Evolutionary conservation across 1,284 basidiomycete genomes (phyloP).

Genomic region (Tetrapyrgos nigripes): DNA sequence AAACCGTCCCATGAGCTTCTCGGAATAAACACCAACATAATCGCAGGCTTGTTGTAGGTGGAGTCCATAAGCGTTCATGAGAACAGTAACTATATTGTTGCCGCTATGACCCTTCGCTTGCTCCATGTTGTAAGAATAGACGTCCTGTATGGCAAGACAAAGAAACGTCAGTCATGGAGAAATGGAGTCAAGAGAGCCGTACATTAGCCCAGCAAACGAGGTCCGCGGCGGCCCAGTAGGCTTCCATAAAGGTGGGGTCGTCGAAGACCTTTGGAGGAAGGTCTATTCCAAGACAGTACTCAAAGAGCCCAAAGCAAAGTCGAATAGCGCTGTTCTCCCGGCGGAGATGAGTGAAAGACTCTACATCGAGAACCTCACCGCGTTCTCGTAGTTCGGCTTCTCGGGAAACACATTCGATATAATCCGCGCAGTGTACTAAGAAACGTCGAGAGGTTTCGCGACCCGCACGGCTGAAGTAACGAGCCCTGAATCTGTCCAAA

Average conservation of each 20-base stretch:
- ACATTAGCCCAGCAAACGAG: slow-evolving; percentile 76
- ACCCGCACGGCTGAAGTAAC: slow-evolving; percentile 51
- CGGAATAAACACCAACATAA: slow-evolving; percentile 58
- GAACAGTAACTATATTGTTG: slow-evolving; percentile 72
- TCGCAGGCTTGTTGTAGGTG: slow-evolving; percentile 66
- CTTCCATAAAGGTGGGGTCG: slow-evolving; percentile 56
- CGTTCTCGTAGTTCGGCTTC: slow-evolving; percentile 69
- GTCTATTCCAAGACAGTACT: slow-evolving; percentile 65
- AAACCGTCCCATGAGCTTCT: slow-evolving; percentile 57
- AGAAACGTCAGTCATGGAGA: background rate
- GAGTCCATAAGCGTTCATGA: slow-evolving; percentile 60
- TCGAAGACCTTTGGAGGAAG: slow-evolving; percentile 66
- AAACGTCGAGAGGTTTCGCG: slow-evolving; percentile 55
- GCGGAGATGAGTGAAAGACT: slow-evolving; percentile 59
- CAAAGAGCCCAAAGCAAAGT: slow-evolving; percentile 67
- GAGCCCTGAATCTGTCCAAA: slow-evolving; percentile 53
- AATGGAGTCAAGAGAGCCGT: slow-evolving; percentile 26
- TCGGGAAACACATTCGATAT: slow-evolving; percentile 59
- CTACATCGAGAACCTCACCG: slow-evolving; percentile 56
- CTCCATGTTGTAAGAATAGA: slow-evolving; percentile 79
- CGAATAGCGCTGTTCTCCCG: slow-evolving; percentile 72
- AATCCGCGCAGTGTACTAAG: slow-evolving; percentile 58
- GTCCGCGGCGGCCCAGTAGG: slow-evolving; percentile 68
- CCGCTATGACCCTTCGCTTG: slow-evolving; percentile 70
- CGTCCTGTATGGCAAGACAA: slow-evolving; percentile 52